These are phyloP conservation scores for Chlamydomonas sp. DNA, from an alignment of 139 green algal genomes.

Conservation along the genomic window DNA sequence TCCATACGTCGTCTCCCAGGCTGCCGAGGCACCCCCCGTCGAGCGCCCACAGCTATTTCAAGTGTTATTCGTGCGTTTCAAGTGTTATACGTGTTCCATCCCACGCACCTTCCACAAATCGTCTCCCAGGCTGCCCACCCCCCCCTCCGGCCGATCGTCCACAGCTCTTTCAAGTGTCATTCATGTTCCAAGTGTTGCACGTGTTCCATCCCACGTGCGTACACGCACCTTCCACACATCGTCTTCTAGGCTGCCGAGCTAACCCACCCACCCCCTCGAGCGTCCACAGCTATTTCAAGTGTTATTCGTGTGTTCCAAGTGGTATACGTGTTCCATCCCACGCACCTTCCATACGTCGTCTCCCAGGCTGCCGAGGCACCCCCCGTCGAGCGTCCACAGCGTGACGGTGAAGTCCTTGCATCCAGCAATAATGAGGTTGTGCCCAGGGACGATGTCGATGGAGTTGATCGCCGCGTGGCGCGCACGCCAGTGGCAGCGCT, in stretches of 20 bases:
- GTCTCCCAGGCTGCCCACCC: conserved; percentile 28
- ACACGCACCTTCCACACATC: not conserved
- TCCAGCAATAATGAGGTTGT: conserved; percentile 45
- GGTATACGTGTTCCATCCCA: not conserved
- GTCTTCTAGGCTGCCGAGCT: too few species aligned
- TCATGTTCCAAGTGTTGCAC: not conserved
- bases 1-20: not conserved
- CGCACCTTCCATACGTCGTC: conserved; percentile 2
- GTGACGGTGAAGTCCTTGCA: conserved; percentile 51
- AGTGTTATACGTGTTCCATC: not conserved
- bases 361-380: conserved; percentile 27
- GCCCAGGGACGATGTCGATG: conserved; percentile 35
- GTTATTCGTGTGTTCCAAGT: too few species aligned
- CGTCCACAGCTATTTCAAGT: too few species aligned
- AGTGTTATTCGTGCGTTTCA: too few species aligned
- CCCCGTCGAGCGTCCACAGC: conserved; percentile 56
- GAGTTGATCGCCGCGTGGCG: conserved; percentile 33
- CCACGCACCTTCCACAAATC: not conserved
- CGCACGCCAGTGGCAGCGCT: conserved; percentile 43
- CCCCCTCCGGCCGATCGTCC: conserved; percentile 46
- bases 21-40: too few species aligned
- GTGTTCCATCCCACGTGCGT: not conserved
- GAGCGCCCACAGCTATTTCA: too few species aligned
- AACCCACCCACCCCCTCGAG: too few species aligned
- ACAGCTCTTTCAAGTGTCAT: too few species aligned